Conservation (phyloP, 2,329 filamentous ascomycete species). For the Fusarium metavorans region DNA sequence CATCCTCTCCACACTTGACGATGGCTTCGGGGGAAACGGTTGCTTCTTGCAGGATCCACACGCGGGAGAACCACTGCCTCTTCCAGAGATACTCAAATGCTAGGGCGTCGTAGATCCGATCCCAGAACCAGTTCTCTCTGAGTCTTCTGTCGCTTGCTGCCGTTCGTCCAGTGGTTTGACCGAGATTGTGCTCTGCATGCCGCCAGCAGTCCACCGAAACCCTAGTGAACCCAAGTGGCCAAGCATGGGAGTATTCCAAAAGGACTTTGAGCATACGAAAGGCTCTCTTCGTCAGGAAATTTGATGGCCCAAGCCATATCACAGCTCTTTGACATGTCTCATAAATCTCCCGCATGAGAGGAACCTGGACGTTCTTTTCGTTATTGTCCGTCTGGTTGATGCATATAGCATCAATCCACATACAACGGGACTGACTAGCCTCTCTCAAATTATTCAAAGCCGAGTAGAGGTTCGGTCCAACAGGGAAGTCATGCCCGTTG, state of each 20-base stretch:
- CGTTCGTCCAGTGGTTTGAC: neutral
- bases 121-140: neutral
- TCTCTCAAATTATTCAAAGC: neutral
- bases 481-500: neutral
- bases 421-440: neutral
- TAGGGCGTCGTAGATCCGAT: neutral
- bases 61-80: neutral
- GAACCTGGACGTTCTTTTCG: conserved; percentile 8
- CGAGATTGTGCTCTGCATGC: neutral
- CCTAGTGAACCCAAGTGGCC: neutral
- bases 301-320: neutral
- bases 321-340: neutral
- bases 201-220: neutral
- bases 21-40: neutral
- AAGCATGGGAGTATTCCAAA: neutral
- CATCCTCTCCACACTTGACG: neutral
- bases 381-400: neutral
- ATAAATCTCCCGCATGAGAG: conserved; percentile 7
- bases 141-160: neutral
- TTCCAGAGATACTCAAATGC: neutral
- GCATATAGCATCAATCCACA: neutral
- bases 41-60: neutral
- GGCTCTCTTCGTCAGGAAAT: neutral
- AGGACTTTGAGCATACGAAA: neutral
- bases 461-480: neutral